Base-by-base conservation (phyloP, 805 yeast genomes). In the Ogataea zsoltii region DNA sequence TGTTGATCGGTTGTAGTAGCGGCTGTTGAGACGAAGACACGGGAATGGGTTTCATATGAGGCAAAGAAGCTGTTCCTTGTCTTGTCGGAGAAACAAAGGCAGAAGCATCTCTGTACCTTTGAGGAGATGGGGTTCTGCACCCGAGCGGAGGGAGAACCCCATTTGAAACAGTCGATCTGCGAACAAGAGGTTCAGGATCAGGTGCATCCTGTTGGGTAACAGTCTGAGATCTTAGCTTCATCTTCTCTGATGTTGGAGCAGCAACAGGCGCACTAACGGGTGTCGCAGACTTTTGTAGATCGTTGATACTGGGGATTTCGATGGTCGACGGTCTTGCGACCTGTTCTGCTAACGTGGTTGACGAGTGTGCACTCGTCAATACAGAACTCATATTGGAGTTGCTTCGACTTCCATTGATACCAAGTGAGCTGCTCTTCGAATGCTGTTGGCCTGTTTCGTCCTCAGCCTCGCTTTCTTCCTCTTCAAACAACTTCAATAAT, bases 401-500 rank as follows among this genome's bases (percentile, higher is more conserved):
- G 38, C 44, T 41, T 6, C 44, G 44, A 17, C 33, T 36, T 28
- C 40, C 40, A 19, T 14, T 40, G 28, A 17, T 13, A 32, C 34
- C 21, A 17, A 21, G 7, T 5, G 21, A 48, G 15, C 21, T 23
- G 29, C 29, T 31, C 15, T 35, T 25, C 17, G 36, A 13, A 3
- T 39, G 46, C n/a, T 35, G 36, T 2, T 38, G 42, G 0, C 45
- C 33, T 14, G 34, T 7, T 5, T 21, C 17, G 15, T 19, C 29
- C 14, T 23, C 34, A 3, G 60, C 66, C 2, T 59, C 65, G 10
- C 60, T 66, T 18, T 64, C 71, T 10, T 60, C 67, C 21, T 79
- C 82, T 53, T 84, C 89, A 60, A 88, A 88, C 21, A 89, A 64
- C 60, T 82, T 81, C 47, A 83, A 66, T 26, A 89, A 67, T 2